Percentiles rank a stretch among this genome's conserved stretches.
These are phyloP conservation scores for Yamadazyma insecticola DNA, from an alignment of 805 yeast genomes.

Conservation along the genomic window DNA sequence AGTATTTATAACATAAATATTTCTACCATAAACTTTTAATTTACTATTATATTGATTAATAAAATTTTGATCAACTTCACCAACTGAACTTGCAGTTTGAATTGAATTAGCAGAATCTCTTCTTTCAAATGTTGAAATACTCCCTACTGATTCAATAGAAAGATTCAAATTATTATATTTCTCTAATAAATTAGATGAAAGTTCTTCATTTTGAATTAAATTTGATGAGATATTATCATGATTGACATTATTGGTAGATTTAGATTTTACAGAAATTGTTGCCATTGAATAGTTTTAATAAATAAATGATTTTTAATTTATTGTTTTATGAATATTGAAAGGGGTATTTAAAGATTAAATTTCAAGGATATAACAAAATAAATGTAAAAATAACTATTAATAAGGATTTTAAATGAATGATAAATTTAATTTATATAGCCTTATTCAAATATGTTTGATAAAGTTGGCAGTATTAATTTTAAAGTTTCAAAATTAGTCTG, in stretches of 20 bases:
- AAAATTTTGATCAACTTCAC: conserved; percentile 1
- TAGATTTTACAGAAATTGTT: too few species aligned
- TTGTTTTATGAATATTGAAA: too few species aligned
- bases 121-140: conserved; percentile 10
- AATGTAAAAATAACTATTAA: too few species aligned
- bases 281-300: too few species aligned
- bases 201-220: conserved; percentile 6
- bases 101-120: conserved; percentile 11
- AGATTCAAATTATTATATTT: conserved; percentile 11
- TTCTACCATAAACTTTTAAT: conserved; percentile 2
- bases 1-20: conserved; percentile 6
- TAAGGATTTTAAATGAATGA: too few species aligned
- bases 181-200: conserved; percentile 8
- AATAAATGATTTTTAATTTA: too few species aligned
- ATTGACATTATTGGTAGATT: conserved; percentile 9
- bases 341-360: too few species aligned
- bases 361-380: too few species aligned
- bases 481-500: too few species aligned
- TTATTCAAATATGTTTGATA: too few species aligned
- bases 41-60: conserved; percentile 3
- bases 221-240: conserved; percentile 11
- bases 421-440: too few species aligned
- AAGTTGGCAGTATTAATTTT: too few species aligned
- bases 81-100: background rate
- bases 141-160: conserved; percentile 11